Conservation (phyloP, 495 filamentous ascomycete species). For the Letharia lupina region DNA sequence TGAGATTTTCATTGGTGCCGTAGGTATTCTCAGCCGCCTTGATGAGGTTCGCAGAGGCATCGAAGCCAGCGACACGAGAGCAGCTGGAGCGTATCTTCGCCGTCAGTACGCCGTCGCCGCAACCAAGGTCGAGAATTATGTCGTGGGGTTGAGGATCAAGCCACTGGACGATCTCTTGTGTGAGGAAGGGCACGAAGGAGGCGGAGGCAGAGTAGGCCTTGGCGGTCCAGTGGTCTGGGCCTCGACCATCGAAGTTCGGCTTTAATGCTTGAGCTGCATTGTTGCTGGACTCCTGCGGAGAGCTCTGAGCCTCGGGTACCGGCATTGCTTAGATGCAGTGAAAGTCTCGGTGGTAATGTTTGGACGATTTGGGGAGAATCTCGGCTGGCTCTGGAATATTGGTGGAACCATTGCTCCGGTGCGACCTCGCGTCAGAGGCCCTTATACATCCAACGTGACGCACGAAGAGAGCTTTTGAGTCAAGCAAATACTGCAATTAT, state of each 20-base stretch:
- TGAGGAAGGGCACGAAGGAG: constrained; percentile 64
- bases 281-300: background rate
- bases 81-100: constrained; percentile 42
- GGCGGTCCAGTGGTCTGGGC: constrained; percentile 52
- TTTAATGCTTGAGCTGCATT: background rate
- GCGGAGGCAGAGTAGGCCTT: constrained; percentile 57
- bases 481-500: too few relatives aligned
- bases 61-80: constrained; percentile 51
- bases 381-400: background rate
- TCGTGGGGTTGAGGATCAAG: constrained; percentile 53
- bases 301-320: background rate
- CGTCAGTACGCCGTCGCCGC: constrained; percentile 64
- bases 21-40: constrained; percentile 39
- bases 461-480: background rate
- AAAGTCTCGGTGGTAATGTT: background rate
- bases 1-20: constrained; percentile 25
- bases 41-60: constrained; percentile 61
- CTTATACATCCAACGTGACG: background rate
- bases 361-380: background rate
- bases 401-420: background rate
- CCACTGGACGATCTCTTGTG: constrained; percentile 54
- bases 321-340: background rate
- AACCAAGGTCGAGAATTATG: constrained; percentile 63
- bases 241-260: constrained; percentile 6
- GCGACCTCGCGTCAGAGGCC: background rate